Conservation (phyloP, 2,329 filamentous ascomycete genomes). For the Plectosphaerella cucumerina region DNA sequence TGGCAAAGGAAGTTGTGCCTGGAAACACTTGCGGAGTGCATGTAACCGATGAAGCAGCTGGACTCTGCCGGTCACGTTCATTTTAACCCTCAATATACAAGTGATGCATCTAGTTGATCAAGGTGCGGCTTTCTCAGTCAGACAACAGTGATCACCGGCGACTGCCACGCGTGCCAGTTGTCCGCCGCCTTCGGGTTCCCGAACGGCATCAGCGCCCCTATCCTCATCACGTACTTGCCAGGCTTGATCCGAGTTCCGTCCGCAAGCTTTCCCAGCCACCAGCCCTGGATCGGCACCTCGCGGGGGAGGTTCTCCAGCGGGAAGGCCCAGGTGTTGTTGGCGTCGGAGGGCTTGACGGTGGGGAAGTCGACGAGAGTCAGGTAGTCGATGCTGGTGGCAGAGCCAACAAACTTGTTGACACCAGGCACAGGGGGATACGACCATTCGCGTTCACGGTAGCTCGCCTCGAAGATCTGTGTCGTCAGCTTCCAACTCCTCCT, state of each 20-base stretch:
- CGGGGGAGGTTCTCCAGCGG: constrained; percentile 29
- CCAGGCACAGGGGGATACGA: constrained; percentile 34
- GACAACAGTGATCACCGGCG: constrained; percentile 13
- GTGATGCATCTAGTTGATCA: too few relatives aligned
- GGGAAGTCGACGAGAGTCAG: constrained; percentile 15
- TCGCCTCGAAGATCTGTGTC: constrained; percentile 27
- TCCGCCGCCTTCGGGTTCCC: constrained; percentile 33
- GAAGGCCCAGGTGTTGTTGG: constrained; percentile 32
- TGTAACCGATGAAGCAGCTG: too few relatives aligned
- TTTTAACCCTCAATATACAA: too few relatives aligned
- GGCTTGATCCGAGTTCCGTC: constrained; percentile 35
- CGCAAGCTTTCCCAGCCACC: constrained; percentile 38
- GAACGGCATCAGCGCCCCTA: constrained; percentile 35
- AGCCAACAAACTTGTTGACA: constrained; percentile 35
- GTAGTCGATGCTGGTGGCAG: constrained; percentile 26
- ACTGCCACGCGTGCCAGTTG: constrained; percentile 35
- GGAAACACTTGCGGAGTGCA: too few relatives aligned
- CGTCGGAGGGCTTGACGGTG: constrained; percentile 24
- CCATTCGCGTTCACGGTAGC: constrained; percentile 36
- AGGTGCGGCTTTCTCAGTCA: too few relatives aligned
- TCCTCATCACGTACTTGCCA: constrained; percentile 36
- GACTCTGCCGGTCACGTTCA: too few relatives aligned
- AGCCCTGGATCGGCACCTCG: constrained; percentile 25
- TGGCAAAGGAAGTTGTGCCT: too few relatives aligned
- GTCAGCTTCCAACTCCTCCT: neutral